These are phyloP conservation scores for Ottelia alismoides DNA, from an alignment of 106 monocot genomes.

Conservation along the genomic window DNA sequence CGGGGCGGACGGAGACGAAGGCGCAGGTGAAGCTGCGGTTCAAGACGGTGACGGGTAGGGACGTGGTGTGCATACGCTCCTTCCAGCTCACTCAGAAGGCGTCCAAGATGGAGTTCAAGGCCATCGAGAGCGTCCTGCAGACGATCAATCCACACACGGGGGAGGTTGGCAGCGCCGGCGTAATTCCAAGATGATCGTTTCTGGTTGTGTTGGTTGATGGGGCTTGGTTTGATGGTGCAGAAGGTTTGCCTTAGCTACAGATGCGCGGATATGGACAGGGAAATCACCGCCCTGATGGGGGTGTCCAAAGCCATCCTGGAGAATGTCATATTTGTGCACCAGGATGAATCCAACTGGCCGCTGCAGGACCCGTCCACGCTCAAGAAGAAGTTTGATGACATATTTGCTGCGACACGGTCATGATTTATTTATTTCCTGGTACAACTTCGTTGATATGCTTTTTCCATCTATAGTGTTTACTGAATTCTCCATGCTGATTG, in stretches of 20 bases:
- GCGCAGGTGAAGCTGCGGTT: constrained; percentile 95
- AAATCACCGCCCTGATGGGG: constrained; percentile 93
- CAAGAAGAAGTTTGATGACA: constrained; percentile 99
- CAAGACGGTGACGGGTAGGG: constrained; percentile 93
- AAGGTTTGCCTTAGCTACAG: constrained; percentile 98
- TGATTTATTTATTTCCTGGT: no score
- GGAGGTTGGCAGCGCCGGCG: constrained; percentile 59
- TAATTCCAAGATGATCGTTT: no score
- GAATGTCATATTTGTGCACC: constrained; percentile 99
- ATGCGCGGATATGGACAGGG: constrained; percentile 99
- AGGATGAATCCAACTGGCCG: constrained; percentile 99
- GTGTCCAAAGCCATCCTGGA: constrained; percentile 94
- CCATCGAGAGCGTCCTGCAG: constrained; percentile 98
- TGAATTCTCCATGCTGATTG: background rate
- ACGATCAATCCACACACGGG: constrained; percentile 94
- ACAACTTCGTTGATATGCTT: background rate
- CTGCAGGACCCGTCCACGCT: constrained; percentile 91
- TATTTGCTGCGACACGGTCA: constrained; percentile 96
- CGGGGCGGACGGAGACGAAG: constrained; percentile 98
- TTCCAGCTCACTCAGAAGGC: constrained; percentile 98
- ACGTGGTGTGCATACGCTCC: constrained; percentile 97
- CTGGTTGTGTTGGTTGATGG: no score
- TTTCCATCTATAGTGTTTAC: background rate
- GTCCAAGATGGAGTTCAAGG: constrained; percentile 99
- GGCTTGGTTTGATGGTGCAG: no score